phyloP scores from a whole-genome alignment of 345 rosid species.

The Iberis pinnata region DNA sequence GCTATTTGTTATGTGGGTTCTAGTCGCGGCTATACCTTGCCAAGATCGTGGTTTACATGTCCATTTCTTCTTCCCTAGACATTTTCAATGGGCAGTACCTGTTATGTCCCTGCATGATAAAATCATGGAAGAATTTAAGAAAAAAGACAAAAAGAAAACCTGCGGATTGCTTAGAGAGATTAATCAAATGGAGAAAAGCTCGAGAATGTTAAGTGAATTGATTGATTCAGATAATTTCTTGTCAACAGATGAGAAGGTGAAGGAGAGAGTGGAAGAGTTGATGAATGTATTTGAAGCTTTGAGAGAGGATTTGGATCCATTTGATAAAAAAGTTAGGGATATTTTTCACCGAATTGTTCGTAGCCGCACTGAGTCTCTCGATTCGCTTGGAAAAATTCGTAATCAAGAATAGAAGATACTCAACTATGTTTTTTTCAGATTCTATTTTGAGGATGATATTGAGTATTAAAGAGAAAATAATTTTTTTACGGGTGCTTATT shows the following conservation, averaged over 20 bases:
- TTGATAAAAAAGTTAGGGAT: constrained; percentile 76
- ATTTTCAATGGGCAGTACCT: constrained; percentile 55
- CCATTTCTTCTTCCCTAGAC: constrained; percentile 59
- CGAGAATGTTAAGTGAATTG: constrained; percentile 50
- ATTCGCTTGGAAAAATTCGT: constrained; percentile 41
- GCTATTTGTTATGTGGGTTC: constrained; percentile 74
- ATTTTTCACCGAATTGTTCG: constrained; percentile 74
- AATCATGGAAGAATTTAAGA: constrained; percentile 64
- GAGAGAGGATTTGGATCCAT: constrained; percentile 56
- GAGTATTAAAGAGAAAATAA: too few species aligned
- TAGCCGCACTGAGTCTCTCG: constrained; percentile 77
- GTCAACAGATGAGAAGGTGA: constrained; percentile 40
- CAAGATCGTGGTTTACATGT: constrained; percentile 85
- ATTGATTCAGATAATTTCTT: constrained; percentile 59
- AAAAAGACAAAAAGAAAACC: constrained; percentile 49
- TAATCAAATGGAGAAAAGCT: constrained; percentile 51
- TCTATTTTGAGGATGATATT: too few species aligned
- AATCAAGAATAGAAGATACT: constrained; percentile 10
- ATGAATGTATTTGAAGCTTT: constrained; percentile 36
- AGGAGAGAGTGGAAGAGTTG: constrained; percentile 49
- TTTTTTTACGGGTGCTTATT: too few species aligned
- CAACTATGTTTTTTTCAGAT: not conserved
- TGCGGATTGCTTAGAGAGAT: constrained; percentile 76
- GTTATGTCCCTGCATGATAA: constrained; percentile 49
- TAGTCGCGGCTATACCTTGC: constrained; percentile 89